These are phyloP conservation scores for Skeletonema potamos DNA, from an alignment of 108 stramenopile species.

Conservation along the genomic window DNA sequence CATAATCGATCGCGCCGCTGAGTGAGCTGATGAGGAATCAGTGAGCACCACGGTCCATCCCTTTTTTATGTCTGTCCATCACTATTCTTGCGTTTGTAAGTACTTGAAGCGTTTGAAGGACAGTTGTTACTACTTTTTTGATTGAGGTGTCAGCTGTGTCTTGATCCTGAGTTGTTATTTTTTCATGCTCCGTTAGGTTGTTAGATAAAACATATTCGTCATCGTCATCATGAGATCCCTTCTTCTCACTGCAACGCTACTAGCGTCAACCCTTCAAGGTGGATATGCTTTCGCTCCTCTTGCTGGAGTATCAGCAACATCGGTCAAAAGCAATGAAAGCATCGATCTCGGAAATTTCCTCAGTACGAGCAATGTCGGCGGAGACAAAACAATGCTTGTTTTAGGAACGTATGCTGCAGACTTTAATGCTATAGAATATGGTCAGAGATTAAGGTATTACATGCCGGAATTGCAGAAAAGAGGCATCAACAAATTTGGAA, in stretches of 20 bases:
- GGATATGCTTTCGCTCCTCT: conserved; percentile 25
- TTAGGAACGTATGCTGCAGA: conserved; percentile 85
- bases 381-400: conserved; percentile 47
- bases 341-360: conserved; percentile 38
- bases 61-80: too few species aligned
- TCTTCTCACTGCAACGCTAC: background rate
- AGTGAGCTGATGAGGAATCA: too few species aligned
- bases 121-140: too few species aligned
- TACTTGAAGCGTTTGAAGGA: too few species aligned
- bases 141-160: too few species aligned
- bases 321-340: conserved; percentile 25
- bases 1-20: too few species aligned
- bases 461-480: conserved; percentile 61
- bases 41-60: too few species aligned
- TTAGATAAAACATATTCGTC: background rate
- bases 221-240: background rate
- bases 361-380: background rate
- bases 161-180: too few species aligned
- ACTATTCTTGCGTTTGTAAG: too few species aligned
- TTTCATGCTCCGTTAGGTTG: too few species aligned
- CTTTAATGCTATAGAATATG: conserved; percentile 92
- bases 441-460: conserved; percentile 81
- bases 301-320: conserved; percentile 31
- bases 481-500: conserved; percentile 64
- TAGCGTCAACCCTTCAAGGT: background rate